Evolutionary conservation across 1,284 basidiomycete genomes (phyloP).

Genomic region (Malassezia sp.): DNA sequence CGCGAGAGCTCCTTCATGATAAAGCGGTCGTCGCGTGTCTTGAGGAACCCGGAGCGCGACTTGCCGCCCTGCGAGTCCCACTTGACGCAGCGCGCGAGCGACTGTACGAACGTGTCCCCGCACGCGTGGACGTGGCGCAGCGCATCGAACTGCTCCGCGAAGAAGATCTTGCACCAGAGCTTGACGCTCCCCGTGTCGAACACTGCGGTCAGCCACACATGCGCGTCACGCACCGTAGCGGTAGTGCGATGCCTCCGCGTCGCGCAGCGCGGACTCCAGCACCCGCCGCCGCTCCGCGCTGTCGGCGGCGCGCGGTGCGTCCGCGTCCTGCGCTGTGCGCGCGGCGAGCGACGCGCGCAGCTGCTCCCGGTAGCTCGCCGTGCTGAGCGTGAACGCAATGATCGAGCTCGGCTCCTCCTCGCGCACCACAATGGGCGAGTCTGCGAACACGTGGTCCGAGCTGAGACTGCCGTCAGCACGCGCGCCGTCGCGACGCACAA

Average conservation of each 20-base stretch:
- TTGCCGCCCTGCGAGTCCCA: slow-evolving; percentile 95
- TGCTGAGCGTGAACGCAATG: slow-evolving; percentile 85
- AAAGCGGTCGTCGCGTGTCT: slow-evolving; percentile 81
- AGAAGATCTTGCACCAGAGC: slow-evolving; percentile 80
- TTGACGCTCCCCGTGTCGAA: slow-evolving; percentile 62
- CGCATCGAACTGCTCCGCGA: slow-evolving; percentile 93
- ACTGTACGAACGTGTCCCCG: slow-evolving; percentile 84
- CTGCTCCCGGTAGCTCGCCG: slow-evolving; percentile 59
- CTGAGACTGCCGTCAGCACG: too few species aligned
- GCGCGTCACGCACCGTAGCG: too few species aligned
- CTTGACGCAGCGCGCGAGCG: slow-evolving; percentile 81
- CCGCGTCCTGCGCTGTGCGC: slow-evolving; percentile 6
- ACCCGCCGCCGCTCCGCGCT: slow-evolving; percentile 47
- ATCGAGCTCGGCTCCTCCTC: slow-evolving; percentile 97
- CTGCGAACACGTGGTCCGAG: slow-evolving; percentile 62
- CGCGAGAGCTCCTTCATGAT: slow-evolving; percentile 92
- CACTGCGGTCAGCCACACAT: too few species aligned
- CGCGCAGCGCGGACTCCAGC: slow-evolving; percentile 54
- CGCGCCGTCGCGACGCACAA: too few species aligned
- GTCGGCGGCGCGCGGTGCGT: slow-evolving; percentile 14
- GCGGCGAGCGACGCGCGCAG: slow-evolving; percentile 26
- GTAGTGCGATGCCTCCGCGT: slow-evolving; percentile 38
- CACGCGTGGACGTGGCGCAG: slow-evolving; percentile 82
- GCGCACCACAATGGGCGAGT: slow-evolving; percentile 74
- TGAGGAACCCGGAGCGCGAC: slow-evolving; percentile 89